Evolutionary conservation across 768 basidiomycete species (phyloP), one percentile per base, ranked within the genome.

Genomic region (Lyophyllum decastes): DNA sequence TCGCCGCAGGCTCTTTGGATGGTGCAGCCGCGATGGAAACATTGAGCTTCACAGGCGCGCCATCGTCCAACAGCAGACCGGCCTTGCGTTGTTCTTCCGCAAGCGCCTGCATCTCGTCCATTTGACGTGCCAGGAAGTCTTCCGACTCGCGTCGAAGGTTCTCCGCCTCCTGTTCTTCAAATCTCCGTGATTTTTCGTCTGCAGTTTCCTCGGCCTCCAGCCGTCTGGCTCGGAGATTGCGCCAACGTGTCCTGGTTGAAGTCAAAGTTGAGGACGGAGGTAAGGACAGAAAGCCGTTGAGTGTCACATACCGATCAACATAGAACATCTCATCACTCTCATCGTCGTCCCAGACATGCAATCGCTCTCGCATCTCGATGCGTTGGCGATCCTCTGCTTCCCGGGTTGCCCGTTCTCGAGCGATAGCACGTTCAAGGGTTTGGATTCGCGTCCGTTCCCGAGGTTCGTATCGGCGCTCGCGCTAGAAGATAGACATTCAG

Each of bases 81-180:
- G 92, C 92, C 67, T 92, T 91, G 61, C 92, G 87, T 66, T 97
- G 94, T 66, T 95, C 90, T 50, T 92, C 91, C 12, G 91, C 92
- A 26, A 96, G 77, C 2, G 92, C 89, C 62, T 94, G 93, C 87
- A 96, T 90, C 71, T 98, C 95, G 61, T 92, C 92, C 92, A 96
- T 94, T 68, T 97, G 95, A 54, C 87, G 82, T 34, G 92, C 92
- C 58, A 98, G 80, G 82, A 98, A 97, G 61, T 87, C 90, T 72
- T 98, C 96, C 0, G 94, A 94, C 72, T 98, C 94, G 49, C 86
- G 83, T 34, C 93, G 86, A 22, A 97, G 79, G 63, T 92, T 90
- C 68, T 91, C 94, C 8, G 86, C 84, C 72, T 97, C 94, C 51
- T 90, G 88, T 46, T 89, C 88, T 72, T 97, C 95, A 57, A 87